phyloP scores from a whole-genome alignment of 169 alveolate species.

The Plasmodium billcollinsi region DNA sequence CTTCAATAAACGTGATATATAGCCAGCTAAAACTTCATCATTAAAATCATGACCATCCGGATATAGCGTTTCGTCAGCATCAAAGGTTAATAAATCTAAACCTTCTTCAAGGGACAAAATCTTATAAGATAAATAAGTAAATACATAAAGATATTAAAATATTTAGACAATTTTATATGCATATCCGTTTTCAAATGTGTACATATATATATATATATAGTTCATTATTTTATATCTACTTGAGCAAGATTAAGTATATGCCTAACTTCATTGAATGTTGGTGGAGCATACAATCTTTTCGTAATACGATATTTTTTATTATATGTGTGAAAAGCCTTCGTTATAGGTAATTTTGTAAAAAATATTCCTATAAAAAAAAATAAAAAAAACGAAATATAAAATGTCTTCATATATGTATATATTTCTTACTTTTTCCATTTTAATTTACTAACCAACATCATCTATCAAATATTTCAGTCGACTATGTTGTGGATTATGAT shows the following conservation, averaged over 20 bases:
- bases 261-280: slow-evolving; percentile 77
- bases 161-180: too few relatives aligned
- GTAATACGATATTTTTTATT: slow-evolving; percentile 58
- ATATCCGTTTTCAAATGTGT: too few relatives aligned
- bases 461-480: slow-evolving; percentile 59
- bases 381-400: not conserved
- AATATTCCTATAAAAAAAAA: slow-evolving; percentile 31
- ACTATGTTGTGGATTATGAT: slow-evolving; percentile 50
- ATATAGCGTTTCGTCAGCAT: slow-evolving; percentile 81
- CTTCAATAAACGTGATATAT: slow-evolving; percentile 67
- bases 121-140: not conserved
- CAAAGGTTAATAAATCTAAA: slow-evolving; percentile 77
- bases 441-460: slow-evolving; percentile 59
- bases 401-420: not conserved
- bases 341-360: slow-evolving; percentile 70
- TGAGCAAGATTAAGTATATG: slow-evolving; percentile 77
- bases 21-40: slow-evolving; percentile 55
- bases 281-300: slow-evolving; percentile 71
- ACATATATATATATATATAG: too few relatives aligned
- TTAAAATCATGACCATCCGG: slow-evolving; percentile 77
- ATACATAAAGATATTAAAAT: too few relatives aligned
- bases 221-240: slow-evolving; percentile 21
- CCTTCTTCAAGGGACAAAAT: slow-evolving; percentile 56
- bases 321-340: slow-evolving; percentile 74
- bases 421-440: not conserved